These are phyloP conservation scores for Cutaneotrichosporon sp. DNA, from an alignment of 1,284 basidiomycete species.

Conservation along the genomic window DNA sequence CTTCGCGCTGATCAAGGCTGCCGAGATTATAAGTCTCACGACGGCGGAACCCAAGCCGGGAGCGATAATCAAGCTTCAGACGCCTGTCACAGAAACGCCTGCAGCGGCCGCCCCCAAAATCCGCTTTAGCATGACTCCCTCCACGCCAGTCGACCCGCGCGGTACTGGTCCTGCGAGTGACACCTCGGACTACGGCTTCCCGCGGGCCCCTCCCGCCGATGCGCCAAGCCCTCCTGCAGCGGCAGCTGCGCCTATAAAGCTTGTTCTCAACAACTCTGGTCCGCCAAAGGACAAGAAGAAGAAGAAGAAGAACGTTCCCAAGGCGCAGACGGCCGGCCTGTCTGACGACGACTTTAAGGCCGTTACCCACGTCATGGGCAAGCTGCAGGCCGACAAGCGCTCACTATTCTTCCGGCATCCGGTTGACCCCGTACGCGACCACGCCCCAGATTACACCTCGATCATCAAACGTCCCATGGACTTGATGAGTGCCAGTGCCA, in stretches of 20 bases:
- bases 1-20: conserved; percentile 86
- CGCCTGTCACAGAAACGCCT: conserved; percentile 66
- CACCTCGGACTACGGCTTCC: conserved; percentile 29
- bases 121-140: conserved; percentile 34
- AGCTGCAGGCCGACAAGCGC: conserved; percentile 57
- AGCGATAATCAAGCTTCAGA: conserved; percentile 76
- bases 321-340: conserved; percentile 80
- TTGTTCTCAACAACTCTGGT: conserved; percentile 40
- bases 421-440: conserved; percentile 83
- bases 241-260: conserved; percentile 39
- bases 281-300: conserved; percentile 37
- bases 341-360: conserved; percentile 73
- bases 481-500: conserved; percentile 80
- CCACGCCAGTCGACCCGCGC: neutral
- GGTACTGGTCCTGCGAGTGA: conserved; percentile 1
- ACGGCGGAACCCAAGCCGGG: conserved; percentile 80
- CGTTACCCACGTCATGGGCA: conserved; percentile 77
- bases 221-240: neutral
- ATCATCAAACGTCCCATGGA: conserved; percentile 95
- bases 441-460: conserved; percentile 83
- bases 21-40: conserved; percentile 82
- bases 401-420: conserved; percentile 68
- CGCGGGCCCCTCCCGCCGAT: conserved; percentile 1
- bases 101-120: conserved; percentile 49
- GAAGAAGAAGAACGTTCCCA: conserved; percentile 60